Evolutionary conservation across 768 basidiomycete genomes (phyloP), one percentile per base, ranked within the genome.

Genomic region (Suillus cothurnatus): DNA sequence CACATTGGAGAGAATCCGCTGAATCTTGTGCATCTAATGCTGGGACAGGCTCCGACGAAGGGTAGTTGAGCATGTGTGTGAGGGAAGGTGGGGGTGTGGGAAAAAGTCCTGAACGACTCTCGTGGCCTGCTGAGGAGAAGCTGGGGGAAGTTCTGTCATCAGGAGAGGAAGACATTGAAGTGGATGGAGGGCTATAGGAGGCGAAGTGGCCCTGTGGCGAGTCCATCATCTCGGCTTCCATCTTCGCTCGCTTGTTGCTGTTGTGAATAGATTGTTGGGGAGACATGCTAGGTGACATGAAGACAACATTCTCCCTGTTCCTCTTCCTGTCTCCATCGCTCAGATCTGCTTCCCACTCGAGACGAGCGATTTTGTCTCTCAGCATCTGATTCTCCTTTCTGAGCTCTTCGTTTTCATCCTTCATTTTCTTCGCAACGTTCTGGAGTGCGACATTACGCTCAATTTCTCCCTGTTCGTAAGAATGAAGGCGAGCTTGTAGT

Each of bases 391-490:
- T 94, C 77, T 94, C 92, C 66, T 81, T 79, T 60, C 86, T 86
- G 21, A 95, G 82, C 19, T 79, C 78, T 61, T 93, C 91, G 68
- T 95, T 95, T 74, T 95, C 94, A 69, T 93, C 92, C 77, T 94
- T 95, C 64, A 92, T 83, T 38, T 88, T 86, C 77, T 93, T 94
- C 17, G 92, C 92, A 62, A 93, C 85, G 61, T 83, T 87, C 76
- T 95, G 94, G 26, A 95, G 80, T 55, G 92, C 91, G 59, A 95
- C 86, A 71, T 91, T 94, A 63, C 92, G 88, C 74, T 95, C 91
- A 32, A 94, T 88, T 73, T 95, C 93, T n/a, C 94, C 94, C 73
- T 93, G 91, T 74, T 95, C 93, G 70, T 94, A 95, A 23, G 86
- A 86, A 67, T 91, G 88, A 60, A 95, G 81, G 56, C 93, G 91